Conservation (phyloP, 352 stramenopile species). For the Globisporangium polare region DNA sequence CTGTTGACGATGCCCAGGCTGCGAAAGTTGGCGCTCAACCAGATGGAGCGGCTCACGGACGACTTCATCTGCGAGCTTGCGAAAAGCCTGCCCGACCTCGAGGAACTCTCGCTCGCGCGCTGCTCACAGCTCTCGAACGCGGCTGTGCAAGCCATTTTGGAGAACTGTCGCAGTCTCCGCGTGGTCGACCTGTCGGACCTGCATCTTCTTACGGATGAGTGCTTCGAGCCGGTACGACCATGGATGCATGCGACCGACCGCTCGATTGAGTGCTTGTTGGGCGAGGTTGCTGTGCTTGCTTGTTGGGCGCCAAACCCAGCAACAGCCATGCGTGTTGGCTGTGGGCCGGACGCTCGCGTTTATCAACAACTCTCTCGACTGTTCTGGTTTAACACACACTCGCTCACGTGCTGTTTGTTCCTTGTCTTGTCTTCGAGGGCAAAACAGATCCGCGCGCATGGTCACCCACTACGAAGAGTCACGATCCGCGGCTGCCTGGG, state of each 20-base stretch:
- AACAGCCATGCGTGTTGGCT: not conserved
- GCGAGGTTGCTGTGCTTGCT: not conserved
- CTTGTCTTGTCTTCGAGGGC: not conserved
- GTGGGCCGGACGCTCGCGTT: not conserved
- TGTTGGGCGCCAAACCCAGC: conserved; percentile 3
- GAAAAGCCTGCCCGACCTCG: conserved; percentile 35
- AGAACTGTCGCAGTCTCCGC: conserved; percentile 56
- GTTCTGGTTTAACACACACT: not conserved
- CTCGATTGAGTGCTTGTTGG: too few relatives aligned
- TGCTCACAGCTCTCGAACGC: conserved; percentile 66
- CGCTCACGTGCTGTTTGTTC: not conserved
- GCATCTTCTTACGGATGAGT: conserved; percentile 56
- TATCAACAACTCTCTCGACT: too few relatives aligned
- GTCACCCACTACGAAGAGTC: conserved; percentile 49
- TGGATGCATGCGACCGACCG: too few relatives aligned
- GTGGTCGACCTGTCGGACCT: conserved; percentile 69
- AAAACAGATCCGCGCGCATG: conserved; percentile 37
- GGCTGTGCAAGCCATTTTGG: conserved; percentile 38
- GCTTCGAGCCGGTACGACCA: conserved; percentile 50
- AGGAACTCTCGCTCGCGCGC: conserved; percentile 66
- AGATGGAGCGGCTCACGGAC: conserved; percentile 74
- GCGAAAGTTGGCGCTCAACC: conserved; percentile 63
- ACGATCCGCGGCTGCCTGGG: conserved; percentile 59
- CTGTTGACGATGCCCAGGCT: conserved; percentile 62
- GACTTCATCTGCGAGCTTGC: conserved; percentile 48